phyloP scores from a whole-genome alignment of 257 asterid genomes.

The Avicennia marina region DNA sequence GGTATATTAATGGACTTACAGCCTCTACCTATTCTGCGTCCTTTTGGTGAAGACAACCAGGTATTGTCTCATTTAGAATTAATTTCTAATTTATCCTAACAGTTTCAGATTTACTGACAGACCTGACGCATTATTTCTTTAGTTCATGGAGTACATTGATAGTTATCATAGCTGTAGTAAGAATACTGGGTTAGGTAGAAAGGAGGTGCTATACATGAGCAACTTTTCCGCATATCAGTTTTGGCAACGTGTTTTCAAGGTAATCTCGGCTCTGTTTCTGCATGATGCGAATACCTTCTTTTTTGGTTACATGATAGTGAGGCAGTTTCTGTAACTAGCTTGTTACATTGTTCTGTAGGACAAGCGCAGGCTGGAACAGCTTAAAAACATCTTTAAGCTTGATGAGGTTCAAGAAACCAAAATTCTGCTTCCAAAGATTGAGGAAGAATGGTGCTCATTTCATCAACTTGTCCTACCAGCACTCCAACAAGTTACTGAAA shows the following conservation, averaged over 20 bases:
- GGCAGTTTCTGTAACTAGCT: constrained; percentile 9
- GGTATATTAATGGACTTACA: constrained; percentile 84
- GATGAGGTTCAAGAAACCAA: constrained; percentile 32
- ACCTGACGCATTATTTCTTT: constrained; percentile 15
- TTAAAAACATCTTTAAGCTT: constrained; percentile 40
- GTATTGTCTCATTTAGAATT: constrained; percentile 34
- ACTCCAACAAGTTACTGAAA: constrained; percentile 63
- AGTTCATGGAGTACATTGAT: constrained; percentile 52
- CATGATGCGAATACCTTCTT: neutral
- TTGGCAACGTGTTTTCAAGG: constrained; percentile 88
- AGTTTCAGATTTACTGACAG: constrained; percentile 24
- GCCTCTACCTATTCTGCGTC: constrained; percentile 82
- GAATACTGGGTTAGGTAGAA: constrained; percentile 56
- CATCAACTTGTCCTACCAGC: constrained; percentile 84
- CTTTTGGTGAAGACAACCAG: constrained; percentile 73
- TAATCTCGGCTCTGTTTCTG: constrained; percentile 10
- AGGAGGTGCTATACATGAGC: constrained; percentile 62
- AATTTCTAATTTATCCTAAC: constrained; percentile 7
- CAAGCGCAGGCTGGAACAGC: constrained; percentile 50
- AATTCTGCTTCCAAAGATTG: constrained; percentile 33
- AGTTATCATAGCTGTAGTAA: constrained; percentile 43
- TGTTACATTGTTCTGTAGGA: constrained; percentile 49
- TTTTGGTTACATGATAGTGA: constrained; percentile 11
- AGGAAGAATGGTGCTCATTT: constrained; percentile 87
- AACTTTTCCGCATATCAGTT: constrained; percentile 79